Base-by-base conservation (phyloP, 805 yeast species). In the Wilhelminamyces savonicus region DNA sequence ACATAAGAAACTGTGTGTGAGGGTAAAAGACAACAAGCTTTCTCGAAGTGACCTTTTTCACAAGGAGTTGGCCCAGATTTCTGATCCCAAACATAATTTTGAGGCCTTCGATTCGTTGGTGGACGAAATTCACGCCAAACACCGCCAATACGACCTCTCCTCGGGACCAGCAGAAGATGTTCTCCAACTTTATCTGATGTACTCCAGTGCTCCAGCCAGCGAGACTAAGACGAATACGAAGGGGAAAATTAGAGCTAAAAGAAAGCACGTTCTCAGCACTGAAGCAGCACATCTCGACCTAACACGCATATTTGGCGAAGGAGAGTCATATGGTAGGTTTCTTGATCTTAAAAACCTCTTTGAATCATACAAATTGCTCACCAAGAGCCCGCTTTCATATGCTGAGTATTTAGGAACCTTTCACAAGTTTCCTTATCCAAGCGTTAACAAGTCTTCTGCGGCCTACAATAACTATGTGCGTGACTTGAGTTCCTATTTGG, bases 301-400 rank as follows among this genome's bases (percentile, higher is more conserved):
- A 3, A 69, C 73, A 12, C 30, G 45, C 1, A 28, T 74, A 5
- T 86, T 82, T 47, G 59, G 74, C 0, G 66, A 70, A 4, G 74
- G 68, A 18, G 95, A 87, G 48, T 53, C 55, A 20, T 71, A 67
- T 45, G 95, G 95, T 0, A 69, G 68, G 37, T 74, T 52, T 39
- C 39, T 87, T 13, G 90, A 85, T 37, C 56, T 85, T 30, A 47
- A 62, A 3, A 48, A 48, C 4, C 59, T 66, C 27, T 80, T 77
- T 52, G 72, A 69, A 18, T 41, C 43, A 18, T 82, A 79, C 74
- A 48, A 78, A 31, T 55, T 75, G 5, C 23, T 43, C 4, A 39
- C 35, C 7, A 28, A 32, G 8, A 24, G 48, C 23, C 46, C 49
- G 13, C 39, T 55, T 1, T 54, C 66, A 8, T 78, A 81, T 39